A percentile compares a stretch with the other conserved stretches of the same genome.
phyloP scores from a whole-genome alignment of 176 grass and related monocot genomes.

The Carex myosuroides region DNA sequence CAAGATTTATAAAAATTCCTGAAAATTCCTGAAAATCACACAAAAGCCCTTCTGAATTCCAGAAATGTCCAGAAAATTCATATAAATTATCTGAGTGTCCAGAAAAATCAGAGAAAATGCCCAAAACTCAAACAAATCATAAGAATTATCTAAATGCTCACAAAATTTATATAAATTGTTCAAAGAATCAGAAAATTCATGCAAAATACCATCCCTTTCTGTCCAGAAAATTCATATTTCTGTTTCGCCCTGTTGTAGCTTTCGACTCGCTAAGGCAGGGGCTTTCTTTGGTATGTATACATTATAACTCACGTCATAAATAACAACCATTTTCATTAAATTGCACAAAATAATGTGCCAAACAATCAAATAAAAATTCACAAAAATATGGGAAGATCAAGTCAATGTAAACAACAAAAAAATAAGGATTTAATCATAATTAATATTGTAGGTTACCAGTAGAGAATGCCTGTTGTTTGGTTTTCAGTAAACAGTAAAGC shows the following conservation, averaged over 20 bases:
- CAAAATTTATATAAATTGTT: too few relatives aligned
- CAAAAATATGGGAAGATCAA: background rate
- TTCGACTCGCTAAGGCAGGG: constrained; percentile 53
- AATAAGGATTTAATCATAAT: background rate
- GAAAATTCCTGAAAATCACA: too few relatives aligned
- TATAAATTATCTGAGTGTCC: too few relatives aligned
- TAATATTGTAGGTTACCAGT: background rate
- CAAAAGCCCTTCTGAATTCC: too few relatives aligned
- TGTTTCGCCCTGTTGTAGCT: background rate
- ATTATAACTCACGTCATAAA: constrained; percentile 70
- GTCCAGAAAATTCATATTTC: too few relatives aligned
- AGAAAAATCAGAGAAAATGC: too few relatives aligned
- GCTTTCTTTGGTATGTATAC: constrained; percentile 87
- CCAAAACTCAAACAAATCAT: too few relatives aligned
- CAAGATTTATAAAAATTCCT: too few relatives aligned
- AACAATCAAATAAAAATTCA: background rate
- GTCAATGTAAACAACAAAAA: background rate
- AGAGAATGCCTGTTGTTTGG: background rate
- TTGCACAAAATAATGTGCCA: background rate
- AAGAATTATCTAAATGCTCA: too few relatives aligned
- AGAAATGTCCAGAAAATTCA: too few relatives aligned
- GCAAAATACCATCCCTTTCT: too few relatives aligned
- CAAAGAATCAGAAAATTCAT: too few relatives aligned
- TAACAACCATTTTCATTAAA: constrained; percentile 15
- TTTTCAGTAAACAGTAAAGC: background rate